These are phyloP conservation scores for Yamadazyma conglobata DNA, from an alignment of 1,139 yeast genomes.

Conservation along the genomic window DNA sequence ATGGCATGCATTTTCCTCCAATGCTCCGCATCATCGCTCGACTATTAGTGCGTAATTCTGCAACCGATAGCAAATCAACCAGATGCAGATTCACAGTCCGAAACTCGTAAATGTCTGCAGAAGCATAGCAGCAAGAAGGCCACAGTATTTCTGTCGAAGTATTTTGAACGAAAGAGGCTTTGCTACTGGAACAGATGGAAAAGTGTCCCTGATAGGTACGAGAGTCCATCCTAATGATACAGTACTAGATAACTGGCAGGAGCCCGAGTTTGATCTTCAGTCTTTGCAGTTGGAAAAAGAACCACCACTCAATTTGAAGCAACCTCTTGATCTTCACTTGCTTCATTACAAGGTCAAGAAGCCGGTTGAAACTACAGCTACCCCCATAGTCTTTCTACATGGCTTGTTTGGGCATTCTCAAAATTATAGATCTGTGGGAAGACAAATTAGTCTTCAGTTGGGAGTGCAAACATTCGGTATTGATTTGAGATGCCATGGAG, in stretches of 20 bases:
- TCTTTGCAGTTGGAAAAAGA: conserved; percentile 5
- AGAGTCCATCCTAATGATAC: conserved; percentile 1
- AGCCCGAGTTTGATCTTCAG: conserved; percentile 2
- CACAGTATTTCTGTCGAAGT: too few relatives aligned
- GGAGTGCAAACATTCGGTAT: conserved; percentile 35
- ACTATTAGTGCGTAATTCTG: too few relatives aligned
- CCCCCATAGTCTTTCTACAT: conserved; percentile 44
- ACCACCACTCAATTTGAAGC: conserved; percentile 2
- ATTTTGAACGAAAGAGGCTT: too few relatives aligned
- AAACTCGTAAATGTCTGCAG: too few relatives aligned
- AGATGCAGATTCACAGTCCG: too few relatives aligned
- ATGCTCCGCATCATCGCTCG: too few relatives aligned
- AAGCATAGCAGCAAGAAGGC: too few relatives aligned
- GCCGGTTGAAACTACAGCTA: neutral
- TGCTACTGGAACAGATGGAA: too few relatives aligned
- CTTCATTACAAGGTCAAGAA: conserved; percentile 6
- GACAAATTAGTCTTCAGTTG: conserved; percentile 27
- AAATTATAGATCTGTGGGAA: conserved; percentile 37
- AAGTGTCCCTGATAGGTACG: too few relatives aligned
- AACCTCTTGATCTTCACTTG: conserved; percentile 5
- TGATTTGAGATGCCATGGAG: conserved; percentile 56
- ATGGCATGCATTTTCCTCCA: too few relatives aligned
- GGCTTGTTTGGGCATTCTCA: conserved; percentile 49
- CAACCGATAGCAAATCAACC: too few relatives aligned
- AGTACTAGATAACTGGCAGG: conserved; percentile 2